Conservation (phyloP, 2,329 filamentous ascomycete species). For the Colletotrichum sansevieriae region DNA sequence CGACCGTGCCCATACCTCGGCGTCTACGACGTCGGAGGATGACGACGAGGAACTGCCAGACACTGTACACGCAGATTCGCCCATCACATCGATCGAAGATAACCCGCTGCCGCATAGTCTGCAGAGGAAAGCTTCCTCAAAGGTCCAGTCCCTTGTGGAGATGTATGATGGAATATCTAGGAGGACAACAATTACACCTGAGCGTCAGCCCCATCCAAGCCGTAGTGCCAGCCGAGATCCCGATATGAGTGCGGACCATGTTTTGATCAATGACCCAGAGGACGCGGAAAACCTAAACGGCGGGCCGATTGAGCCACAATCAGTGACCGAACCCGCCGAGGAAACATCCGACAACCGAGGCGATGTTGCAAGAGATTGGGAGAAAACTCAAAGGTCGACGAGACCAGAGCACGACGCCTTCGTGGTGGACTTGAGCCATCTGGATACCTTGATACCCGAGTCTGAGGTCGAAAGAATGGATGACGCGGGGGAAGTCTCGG, state of each 20-base stretch:
- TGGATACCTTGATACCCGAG: constrained; percentile 52
- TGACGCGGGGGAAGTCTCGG: constrained; percentile 54
- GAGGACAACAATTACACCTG: constrained; percentile 25
- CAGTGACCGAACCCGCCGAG: background rate
- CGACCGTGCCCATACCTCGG: background rate
- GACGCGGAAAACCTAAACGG: background rate
- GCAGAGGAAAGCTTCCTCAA: constrained; percentile 45
- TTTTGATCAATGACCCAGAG: background rate
- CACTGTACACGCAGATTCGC: constrained; percentile 51
- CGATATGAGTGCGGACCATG: background rate
- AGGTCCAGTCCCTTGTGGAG: constrained; percentile 64
- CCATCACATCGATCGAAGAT: constrained; percentile 61
- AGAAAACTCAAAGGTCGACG: constrained; percentile 16
- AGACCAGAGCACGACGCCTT: constrained; percentile 38
- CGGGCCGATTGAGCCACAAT: background rate
- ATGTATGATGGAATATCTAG: constrained; percentile 62
- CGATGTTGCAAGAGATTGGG: constrained; percentile 2
- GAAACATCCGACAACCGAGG: background rate
- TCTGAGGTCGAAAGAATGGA: constrained; percentile 36
- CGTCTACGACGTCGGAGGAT: constrained; percentile 44
- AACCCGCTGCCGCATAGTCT: constrained; percentile 43
- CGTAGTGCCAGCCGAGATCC: constrained; percentile 32
- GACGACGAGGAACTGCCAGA: constrained; percentile 39
- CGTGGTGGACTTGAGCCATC: constrained; percentile 50
- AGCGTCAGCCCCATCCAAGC: constrained; percentile 1